phyloP scores from a whole-genome alignment of 2,329 filamentous ascomycete species.

The Coniochaeta hoffmannii region DNA sequence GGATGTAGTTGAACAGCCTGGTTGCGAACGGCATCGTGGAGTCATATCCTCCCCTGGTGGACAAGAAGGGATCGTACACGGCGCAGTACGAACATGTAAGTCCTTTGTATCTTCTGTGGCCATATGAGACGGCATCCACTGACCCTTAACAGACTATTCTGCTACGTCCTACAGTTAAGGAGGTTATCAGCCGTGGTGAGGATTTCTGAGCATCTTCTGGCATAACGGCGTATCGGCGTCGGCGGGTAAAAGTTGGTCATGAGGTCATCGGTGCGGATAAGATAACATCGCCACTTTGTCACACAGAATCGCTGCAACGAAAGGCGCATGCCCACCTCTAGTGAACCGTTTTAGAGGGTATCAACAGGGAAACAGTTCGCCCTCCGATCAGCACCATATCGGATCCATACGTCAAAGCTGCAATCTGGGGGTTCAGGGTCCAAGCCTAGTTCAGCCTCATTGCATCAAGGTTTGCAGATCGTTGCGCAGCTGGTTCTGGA shows the following conservation, averaged over 20 bases:
- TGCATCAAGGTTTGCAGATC: conserved; percentile 1
- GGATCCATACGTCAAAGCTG: neutral
- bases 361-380: too few species aligned
- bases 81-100: conserved; percentile 92
- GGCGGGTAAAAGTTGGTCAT: neutral
- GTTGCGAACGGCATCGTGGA: conserved; percentile 80
- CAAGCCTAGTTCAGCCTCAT: neutral
- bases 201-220: conserved; percentile 54
- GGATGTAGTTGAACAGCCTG: conserved; percentile 68
- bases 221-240: neutral
- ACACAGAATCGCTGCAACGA: too few species aligned
- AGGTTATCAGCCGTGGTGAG: conserved; percentile 78
- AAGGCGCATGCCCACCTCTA: too few species aligned
- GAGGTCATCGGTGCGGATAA: neutral
- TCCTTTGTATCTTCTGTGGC: too few species aligned
- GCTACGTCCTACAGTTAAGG: conserved; percentile 73
- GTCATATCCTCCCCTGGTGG: conserved; percentile 80
- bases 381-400: neutral
- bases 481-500: neutral
- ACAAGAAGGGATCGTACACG: conserved; percentile 91
- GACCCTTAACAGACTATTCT: conserved; percentile 55
- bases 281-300: neutral
- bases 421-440: neutral
- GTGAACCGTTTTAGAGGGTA: too few species aligned
- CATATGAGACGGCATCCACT: neutral